phyloP scores from a whole-genome alignment of 2,329 filamentous ascomycete species.

The Helotiales sp. region DNA sequence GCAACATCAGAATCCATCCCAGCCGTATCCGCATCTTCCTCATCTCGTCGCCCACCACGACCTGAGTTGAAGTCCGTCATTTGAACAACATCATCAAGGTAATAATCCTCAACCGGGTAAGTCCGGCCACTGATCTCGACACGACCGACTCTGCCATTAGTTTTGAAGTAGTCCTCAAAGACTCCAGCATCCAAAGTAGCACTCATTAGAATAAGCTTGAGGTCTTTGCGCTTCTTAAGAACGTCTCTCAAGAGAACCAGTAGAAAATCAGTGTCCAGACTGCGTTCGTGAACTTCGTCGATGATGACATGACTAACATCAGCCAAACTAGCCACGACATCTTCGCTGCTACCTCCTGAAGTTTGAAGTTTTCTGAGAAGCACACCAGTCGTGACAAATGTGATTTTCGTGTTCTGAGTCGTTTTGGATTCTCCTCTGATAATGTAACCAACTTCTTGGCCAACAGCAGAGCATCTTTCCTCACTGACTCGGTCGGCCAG shows the following conservation, averaged over 20 bases:
- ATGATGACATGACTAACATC: constrained; percentile 95
- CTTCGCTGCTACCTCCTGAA: constrained; percentile 78
- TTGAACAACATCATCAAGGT: constrained; percentile 84
- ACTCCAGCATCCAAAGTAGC: constrained; percentile 89
- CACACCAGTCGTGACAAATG: constrained; percentile 95
- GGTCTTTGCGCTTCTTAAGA: constrained; percentile 71
- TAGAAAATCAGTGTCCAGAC: constrained; percentile 92
- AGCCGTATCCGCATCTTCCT: constrained; percentile 50
- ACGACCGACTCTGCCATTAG: constrained; percentile 71
- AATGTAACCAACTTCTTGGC: constrained; percentile 87
- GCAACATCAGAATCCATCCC: constrained; percentile 63
- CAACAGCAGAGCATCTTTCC: constrained; percentile 81
- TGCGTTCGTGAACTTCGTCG: constrained; percentile 95
- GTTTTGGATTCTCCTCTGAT: constrained; percentile 89
- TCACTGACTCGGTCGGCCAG: constrained; percentile 94
- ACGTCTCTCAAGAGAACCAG: constrained; percentile 87
- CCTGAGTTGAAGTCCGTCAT: constrained; percentile 72
- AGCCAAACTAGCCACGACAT: constrained; percentile 79
- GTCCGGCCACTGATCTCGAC: constrained; percentile 90
- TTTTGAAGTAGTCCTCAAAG: constrained; percentile 83
- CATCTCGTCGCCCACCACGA: constrained; percentile 46
- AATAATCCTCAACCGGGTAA: constrained; percentile 87
- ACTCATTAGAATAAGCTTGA: constrained; percentile 95
- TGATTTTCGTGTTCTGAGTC: constrained; percentile 79
- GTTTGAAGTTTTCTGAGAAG: constrained; percentile 89